A percentile compares a stretch with the other conserved stretches of the same genome.
phyloP scores from a whole-genome alignment of 345 rosid species.

The Syzygium aqueum region DNA sequence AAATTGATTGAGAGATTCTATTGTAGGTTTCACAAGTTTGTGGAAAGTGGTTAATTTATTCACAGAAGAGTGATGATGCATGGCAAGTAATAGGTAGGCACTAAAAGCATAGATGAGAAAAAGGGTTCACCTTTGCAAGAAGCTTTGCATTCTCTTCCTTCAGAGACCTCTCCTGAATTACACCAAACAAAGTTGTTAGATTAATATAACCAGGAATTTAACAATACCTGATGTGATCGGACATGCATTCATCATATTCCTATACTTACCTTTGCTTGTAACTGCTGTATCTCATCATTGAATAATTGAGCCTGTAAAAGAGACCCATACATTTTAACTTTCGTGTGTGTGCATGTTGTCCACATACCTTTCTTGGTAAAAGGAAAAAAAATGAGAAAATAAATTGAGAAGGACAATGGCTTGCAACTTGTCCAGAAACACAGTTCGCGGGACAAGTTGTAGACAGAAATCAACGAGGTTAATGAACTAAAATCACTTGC shows the following conservation, averaged over 20 bases:
- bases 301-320: conserved; percentile 28
- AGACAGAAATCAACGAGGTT: not conserved
- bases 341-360: not conserved
- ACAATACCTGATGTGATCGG: not conserved
- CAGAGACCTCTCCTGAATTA: conserved; percentile 38
- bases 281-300: conserved; percentile 31
- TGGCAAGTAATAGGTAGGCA: not conserved
- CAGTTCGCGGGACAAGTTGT: not conserved
- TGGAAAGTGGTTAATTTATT: not conserved
- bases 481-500: not conserved
- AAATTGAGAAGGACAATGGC: not conserved
- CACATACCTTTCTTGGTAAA: not conserved
- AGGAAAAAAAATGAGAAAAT: not conserved
- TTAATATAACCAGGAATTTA: not conserved
- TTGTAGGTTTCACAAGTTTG: not conserved
- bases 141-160: conserved; percentile 34
- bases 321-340: not conserved
- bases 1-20: not conserved
- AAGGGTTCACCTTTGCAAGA: conserved; percentile 20
- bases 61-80: not conserved
- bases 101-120: not conserved
- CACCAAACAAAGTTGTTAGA: not conserved
- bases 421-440: not conserved
- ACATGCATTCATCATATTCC: not conserved
- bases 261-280: conserved; percentile 28